phyloP scores from a whole-genome alignment of 2,329 filamentous ascomycete species.

The Bipolaris gigantea region DNA sequence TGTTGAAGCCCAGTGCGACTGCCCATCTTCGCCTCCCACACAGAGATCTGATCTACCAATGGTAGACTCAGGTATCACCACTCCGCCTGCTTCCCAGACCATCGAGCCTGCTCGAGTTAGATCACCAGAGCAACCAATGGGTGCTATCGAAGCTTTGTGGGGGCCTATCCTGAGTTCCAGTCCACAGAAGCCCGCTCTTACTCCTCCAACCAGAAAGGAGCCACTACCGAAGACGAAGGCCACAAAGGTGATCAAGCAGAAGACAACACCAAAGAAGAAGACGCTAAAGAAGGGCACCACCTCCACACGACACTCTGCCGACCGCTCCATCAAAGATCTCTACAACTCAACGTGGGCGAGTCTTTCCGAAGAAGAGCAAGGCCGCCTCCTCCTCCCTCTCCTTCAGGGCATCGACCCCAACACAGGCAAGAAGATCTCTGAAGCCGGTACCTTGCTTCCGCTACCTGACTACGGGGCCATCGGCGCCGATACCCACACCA shows the following conservation, averaged over 20 bases:
- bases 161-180: not conserved
- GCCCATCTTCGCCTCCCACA: not conserved
- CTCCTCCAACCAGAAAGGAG: not conserved
- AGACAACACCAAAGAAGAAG: not conserved
- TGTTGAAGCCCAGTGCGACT: not conserved
- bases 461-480: conserved; percentile 4
- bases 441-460: not conserved
- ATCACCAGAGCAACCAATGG: not conserved
- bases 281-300: not conserved
- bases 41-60: not conserved
- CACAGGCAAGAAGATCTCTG: conserved; percentile 2
- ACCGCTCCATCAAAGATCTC: conserved; percentile 9
- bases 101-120: not conserved
- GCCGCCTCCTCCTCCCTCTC: conserved; percentile 21
- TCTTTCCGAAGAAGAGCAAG: conserved; percentile 20
- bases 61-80: not conserved
- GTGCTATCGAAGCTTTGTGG: not conserved
- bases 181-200: not conserved
- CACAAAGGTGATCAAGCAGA: not conserved
- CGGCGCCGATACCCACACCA: not conserved
- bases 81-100: not conserved
- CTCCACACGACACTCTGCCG: not conserved
- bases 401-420: conserved; percentile 23
- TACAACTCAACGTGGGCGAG: conserved; percentile 12
- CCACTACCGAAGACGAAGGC: not conserved